Percentiles rank a stretch among this genome's conserved stretches.
These are phyloP conservation scores for Oryza longistaminata DNA, from an alignment of 176 grass and related monocot species.

Conservation along the genomic window DNA sequence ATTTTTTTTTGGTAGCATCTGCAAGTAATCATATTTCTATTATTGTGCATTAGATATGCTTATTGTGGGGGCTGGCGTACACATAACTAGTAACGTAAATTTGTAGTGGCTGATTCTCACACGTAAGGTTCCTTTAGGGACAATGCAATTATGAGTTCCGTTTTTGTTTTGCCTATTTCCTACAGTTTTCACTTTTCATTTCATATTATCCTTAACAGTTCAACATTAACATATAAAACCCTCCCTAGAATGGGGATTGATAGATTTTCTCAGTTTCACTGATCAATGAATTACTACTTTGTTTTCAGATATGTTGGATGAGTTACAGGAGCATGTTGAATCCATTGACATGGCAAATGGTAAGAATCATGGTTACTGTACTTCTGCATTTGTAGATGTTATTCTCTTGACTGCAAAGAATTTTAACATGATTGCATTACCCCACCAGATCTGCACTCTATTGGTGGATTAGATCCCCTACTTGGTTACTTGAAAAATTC, in stretches of 20 bases:
- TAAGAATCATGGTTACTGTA: constrained; percentile 23
- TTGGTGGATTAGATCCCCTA: constrained; percentile 86
- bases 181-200: background rate
- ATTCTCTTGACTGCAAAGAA: background rate
- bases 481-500: constrained; percentile 78
- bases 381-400: background rate
- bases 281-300: background rate
- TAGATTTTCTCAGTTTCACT: background rate
- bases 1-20: background rate
- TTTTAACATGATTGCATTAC: constrained; percentile 18
- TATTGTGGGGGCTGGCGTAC: background rate
- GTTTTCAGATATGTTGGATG: constrained; percentile 71
- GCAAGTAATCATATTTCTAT: background rate
- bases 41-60: background rate
- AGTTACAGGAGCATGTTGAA: constrained; percentile 78
- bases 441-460: constrained; percentile 71
- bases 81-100: background rate
- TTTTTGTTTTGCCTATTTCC: background rate
- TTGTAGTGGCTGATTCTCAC: background rate
- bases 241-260: background rate
- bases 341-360: constrained; percentile 79
- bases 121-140: background rate
- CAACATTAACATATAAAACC: no score
- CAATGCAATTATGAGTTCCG: background rate
- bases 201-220: no score